Evolutionary conservation across 257 asterid genomes (phyloP).

Genomic region (Salvia hispanica): DNA sequence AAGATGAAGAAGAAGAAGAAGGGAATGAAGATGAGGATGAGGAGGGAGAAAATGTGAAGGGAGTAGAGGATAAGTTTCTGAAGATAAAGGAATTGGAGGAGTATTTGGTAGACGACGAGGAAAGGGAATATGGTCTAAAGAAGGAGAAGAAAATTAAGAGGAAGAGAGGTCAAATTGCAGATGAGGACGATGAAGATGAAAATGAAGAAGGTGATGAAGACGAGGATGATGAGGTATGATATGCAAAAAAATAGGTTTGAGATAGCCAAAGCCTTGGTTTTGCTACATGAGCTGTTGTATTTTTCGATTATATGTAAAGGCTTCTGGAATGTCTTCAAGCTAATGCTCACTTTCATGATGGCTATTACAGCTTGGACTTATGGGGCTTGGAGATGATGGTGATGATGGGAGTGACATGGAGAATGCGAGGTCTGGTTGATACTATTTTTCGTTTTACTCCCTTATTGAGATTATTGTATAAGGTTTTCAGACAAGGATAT

Average conservation of each 20-base stretch:
- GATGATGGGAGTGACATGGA: constrained; percentile 52
- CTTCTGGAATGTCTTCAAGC: constrained; percentile 25
- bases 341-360: constrained; percentile 27
- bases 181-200: constrained; percentile 47
- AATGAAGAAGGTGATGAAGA: constrained; percentile 44
- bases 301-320: background rate
- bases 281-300: constrained; percentile 16
- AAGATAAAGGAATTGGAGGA: constrained; percentile 82
- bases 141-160: constrained; percentile 47
- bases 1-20: constrained; percentile 29
- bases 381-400: constrained; percentile 65
- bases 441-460: background rate
- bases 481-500: background rate
- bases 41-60: constrained; percentile 36
- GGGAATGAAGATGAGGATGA: constrained; percentile 33
- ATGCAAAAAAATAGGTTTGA: constrained; percentile 24
- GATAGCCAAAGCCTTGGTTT: constrained; percentile 13
- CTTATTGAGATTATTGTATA: background rate
- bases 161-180: constrained; percentile 39
- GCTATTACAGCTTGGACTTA: constrained; percentile 57
- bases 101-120: constrained; percentile 73
- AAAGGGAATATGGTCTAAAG: constrained; percentile 67
- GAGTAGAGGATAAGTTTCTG: constrained; percentile 78
- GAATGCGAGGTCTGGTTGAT: constrained; percentile 57
- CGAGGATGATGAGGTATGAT: constrained; percentile 61